Base-by-base conservation (phyloP, 768 basidiomycete genomes). In the Tricholoma saponaceum region DNA sequence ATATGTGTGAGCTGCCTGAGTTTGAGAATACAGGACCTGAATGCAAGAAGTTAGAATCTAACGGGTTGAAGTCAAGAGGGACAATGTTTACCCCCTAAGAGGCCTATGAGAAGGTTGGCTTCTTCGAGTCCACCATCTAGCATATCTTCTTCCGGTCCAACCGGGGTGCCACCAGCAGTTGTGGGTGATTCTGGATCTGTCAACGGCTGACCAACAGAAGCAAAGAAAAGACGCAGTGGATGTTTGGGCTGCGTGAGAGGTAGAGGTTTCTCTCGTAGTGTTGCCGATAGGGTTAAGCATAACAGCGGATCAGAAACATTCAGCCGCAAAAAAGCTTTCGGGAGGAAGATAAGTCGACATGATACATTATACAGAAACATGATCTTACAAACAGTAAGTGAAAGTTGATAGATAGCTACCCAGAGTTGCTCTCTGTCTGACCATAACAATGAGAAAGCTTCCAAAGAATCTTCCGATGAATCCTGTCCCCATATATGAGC, bases 211-310 rank as follows among this genome's bases (percentile, higher is more conserved):
- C 73, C 76, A 10, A 75, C 59, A 0, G 73, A 70, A 9, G 69
- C 64, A 18, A 83, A 63, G 60, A 73, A 82, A 37, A 58, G 51
- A 10, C 74, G 64, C 3, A 83, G 69, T 5, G 82, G 81, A 61
- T 80, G 77, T 8, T 74, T 72, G 8, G 75, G 67, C 43, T 75
- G 74, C 4, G 70, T 66, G 1, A 79, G 63, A 13, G 79, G 70
- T 6, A 90, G 67, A 0, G 87, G 82, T 64, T 85, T 90, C 22
- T 95, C 92, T 51, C 94, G 83, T n/a, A 96, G 74, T 0, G 94
- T 97, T n/a, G 86, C 80, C 2, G 90, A 92, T 3, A 87, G 79
- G 0, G 94, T 97, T 26, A 97, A 71, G 64, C 89, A 93, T 25
- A 97, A 79, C 10, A 96, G 70, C 9, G 94, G 94, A 58, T 94